Conservation (phyloP, 2,329 filamentous ascomycete genomes). For the Didymella lethalis region DNA sequence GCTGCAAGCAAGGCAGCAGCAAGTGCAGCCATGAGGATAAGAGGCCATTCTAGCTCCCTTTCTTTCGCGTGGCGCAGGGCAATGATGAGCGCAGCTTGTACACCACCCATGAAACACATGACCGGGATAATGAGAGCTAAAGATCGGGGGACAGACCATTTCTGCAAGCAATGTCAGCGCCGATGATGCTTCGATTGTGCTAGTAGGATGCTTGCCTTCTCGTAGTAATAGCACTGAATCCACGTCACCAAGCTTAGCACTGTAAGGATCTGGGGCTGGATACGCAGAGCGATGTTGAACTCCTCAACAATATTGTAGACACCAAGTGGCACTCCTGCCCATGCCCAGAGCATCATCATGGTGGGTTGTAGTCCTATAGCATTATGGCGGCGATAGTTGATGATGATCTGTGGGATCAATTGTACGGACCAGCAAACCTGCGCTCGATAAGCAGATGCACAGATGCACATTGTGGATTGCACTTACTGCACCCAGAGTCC, state of each 20-base stretch:
- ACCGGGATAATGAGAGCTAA: conserved; percentile 60
- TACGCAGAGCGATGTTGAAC: conserved; percentile 61
- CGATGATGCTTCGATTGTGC: background rate
- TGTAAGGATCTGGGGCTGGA: conserved; percentile 66
- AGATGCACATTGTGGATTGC: background rate
- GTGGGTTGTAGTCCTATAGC: conserved; percentile 70
- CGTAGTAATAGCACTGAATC: conserved; percentile 65
- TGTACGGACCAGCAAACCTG: conserved; percentile 70
- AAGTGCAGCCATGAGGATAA: conserved; percentile 71
- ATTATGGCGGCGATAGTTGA: conserved; percentile 72
- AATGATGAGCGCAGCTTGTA: conserved; percentile 67
- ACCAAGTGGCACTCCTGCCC: conserved; percentile 72
- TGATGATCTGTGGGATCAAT: conserved; percentile 73
- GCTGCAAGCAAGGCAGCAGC: conserved; percentile 69
- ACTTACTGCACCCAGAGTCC: conserved; percentile 65
- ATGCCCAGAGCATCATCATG: conserved; percentile 77
- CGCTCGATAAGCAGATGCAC: conserved; percentile 14
- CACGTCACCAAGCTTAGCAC: conserved; percentile 62
- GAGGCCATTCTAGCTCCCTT: conserved; percentile 64
- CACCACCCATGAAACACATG: conserved; percentile 64
- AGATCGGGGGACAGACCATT: conserved; percentile 62
- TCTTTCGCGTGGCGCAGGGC: conserved; percentile 58
- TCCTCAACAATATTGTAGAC: conserved; percentile 65
- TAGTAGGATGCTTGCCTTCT: conserved; percentile 40
- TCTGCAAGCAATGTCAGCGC: conserved; percentile 44